Evolutionary conservation across 1,284 basidiomycete species (phyloP), one percentile per base, ranked within the genome.

Genomic region (Trichosporon sp.): DNA sequence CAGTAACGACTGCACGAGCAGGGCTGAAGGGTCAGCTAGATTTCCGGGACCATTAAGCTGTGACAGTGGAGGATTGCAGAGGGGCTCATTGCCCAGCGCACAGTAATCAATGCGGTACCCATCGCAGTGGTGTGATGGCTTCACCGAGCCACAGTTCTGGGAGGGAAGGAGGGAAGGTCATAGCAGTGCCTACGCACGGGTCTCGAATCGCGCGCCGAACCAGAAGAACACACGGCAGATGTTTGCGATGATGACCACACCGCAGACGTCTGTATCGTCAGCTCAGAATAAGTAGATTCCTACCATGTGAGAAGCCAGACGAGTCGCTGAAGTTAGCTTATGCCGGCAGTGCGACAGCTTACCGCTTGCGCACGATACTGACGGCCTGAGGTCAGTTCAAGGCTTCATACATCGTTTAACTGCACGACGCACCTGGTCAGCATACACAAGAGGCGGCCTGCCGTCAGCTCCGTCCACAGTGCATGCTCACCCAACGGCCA

Each of bases 191-290:
- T 49, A 68, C 75, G 60, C 52, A 80, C 79, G 73, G 7, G 78
- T 75, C 65, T 84, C 83, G 66, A 83, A 84, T 4, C 79, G 73
- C 52, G 82, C 80, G 1, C 82, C 82, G 33, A 83, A 78, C 81
- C 81, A 83, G 73, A 81, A 84, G 73, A 81, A 80, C 52, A 77
- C 70, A 37, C 82, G 73, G 36, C 77, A 78, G 60, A 81, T 78
- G 69, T 81, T 81, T 23, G 81, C 81, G 57, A 81, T 75, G 32
- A 80, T 70, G 25, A 80, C 62, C 29, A 78, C 77, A 6, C 77
- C 75, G 66, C 74, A 78, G 25, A 78, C 75, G 60, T 79, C 77
- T 78, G 64, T 2, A 14, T 19, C 21, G 32, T 60, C 25, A 60
- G 59, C 56, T 29, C 19, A 1, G 8, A 14, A 14, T 37, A 1